Evolutionary conservation across 1,284 basidiomycete genomes (phyloP), one percentile per base, ranked within the genome.

Genomic region (Malassezia slooffiae): DNA sequence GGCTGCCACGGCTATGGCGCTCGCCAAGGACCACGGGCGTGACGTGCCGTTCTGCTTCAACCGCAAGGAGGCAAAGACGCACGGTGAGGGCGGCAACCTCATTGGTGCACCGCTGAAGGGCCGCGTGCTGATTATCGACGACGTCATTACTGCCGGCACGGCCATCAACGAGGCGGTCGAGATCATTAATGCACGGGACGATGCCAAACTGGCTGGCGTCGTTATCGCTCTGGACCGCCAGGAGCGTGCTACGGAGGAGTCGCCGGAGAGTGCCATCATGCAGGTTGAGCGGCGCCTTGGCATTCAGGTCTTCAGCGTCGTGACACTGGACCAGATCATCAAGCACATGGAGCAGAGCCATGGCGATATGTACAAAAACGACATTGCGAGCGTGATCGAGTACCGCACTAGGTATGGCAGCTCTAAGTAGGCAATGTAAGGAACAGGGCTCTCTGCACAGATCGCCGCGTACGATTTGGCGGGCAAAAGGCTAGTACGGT

Each of bases 21-120:
- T 97, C 26, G 60, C 68, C 13, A 74, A 78, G 46, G 74, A 79
- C 45, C 76, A 86, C 62, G 72, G 74, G 3, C 75, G 80, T 36
- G 74, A 80, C 34, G 79, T 89, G 22, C 83, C 83, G 0, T 86
- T 85, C 60, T 83, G 83, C 26, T 95, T 90, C 67, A 90, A 96
- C 70, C 77, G 91, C 31, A 97, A 97, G 72, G 93, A 97, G 71
- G 82, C 77, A 34, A 97, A 97, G 72, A 82, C 84, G 50, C 90
- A 97, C 64, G 91, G 91, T 6, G 91, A 97, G 71, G 91, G 93
- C n/a, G 93, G 91, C 1, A 76, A 76, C 32, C 79, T 95, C 60
- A 88, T 97, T 49, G 93, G 91, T 17, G 81, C 83, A 1, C 75
- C 82, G 1, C 76, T 95, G 17, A 75, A 77, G 41, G 86, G 85